Percentiles rank a stretch among this genome's conserved stretches.
These are phyloP conservation scores for Santalum album DNA, from an alignment of 164 flowering plant genomes.

Conservation along the genomic window DNA sequence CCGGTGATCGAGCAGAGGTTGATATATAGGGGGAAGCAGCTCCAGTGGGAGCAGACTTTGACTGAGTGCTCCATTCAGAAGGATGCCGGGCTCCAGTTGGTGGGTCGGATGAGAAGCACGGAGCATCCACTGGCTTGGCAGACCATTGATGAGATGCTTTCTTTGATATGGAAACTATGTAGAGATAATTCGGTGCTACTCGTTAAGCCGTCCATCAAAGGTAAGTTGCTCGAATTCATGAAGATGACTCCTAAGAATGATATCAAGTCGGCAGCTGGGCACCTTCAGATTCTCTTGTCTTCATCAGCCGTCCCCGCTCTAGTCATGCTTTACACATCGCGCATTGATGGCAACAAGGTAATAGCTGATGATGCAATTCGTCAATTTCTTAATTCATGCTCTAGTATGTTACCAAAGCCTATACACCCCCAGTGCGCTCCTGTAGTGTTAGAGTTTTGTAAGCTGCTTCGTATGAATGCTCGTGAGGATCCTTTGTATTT, in stretches of 20 bases:
- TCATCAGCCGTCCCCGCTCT: constrained; percentile 50
- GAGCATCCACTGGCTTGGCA: constrained; percentile 61
- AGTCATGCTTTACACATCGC: constrained; percentile 55
- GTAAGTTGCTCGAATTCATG: constrained; percentile 31
- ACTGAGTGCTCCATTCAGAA: constrained; percentile 43
- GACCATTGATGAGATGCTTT: constrained; percentile 37
- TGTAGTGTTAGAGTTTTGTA: constrained; percentile 71
- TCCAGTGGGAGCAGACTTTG: constrained; percentile 49
- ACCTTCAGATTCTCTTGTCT: constrained; percentile 45
- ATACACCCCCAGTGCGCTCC: constrained; percentile 30
- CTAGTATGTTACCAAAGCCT: constrained; percentile 17
- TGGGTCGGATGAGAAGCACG: constrained; percentile 74
- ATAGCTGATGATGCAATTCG: constrained; percentile 45
- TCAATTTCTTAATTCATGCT: constrained; percentile 28
- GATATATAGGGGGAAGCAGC: constrained; percentile 65
- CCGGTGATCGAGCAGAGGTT: constrained; percentile 65
- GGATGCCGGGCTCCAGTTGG: constrained; percentile 61
- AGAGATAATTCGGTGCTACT: constrained; percentile 10
- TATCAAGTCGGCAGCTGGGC: constrained; percentile 21
- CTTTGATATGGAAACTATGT: constrained; percentile 24
- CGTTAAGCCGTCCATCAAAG: constrained; percentile 11
- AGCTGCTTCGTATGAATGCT: constrained; percentile 34
- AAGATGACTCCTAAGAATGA: constrained; percentile 23
- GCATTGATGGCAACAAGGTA: constrained; percentile 25
- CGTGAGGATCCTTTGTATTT: constrained; percentile 37